Percentiles rank a stretch among this genome's conserved stretches.
Evolutionary conservation across 2,329 filamentous ascomycete species (phyloP).

Genomic region (Fragosphaeria purpurea): DNA sequence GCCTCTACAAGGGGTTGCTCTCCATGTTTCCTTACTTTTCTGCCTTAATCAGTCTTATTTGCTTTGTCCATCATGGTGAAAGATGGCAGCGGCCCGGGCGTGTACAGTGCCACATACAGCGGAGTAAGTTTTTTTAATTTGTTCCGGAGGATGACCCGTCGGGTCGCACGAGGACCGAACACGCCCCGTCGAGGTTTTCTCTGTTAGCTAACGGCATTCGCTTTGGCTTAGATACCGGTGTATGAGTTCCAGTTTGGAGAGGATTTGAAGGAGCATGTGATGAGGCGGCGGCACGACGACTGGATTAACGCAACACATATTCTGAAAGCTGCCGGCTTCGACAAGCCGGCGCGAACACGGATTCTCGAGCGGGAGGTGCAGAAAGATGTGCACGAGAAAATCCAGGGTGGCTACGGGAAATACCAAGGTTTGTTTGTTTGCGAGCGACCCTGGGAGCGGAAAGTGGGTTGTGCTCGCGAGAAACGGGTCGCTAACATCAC

Average conservation of each 20-base stretch:
- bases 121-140: conserved; percentile 39
- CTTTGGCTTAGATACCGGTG: conserved; percentile 63
- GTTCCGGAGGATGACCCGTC: neutral
- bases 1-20: neutral
- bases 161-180: conserved; percentile 1
- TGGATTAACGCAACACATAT: conserved; percentile 99
- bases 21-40: neutral
- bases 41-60: no score
- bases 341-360: conserved; percentile 89
- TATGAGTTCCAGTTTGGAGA: conserved; percentile 83
- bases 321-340: conserved; percentile 89
- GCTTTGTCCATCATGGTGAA: conserved; percentile 34
- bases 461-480: no score
- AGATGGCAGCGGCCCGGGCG: conserved; percentile 31
- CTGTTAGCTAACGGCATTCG: neutral
- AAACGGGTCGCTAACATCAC: neutral
- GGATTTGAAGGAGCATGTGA: conserved; percentile 78
- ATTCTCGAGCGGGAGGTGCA: conserved; percentile 96
- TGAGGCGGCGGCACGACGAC: conserved; percentile 85
- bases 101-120: conserved; percentile 61
- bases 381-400: conserved; percentile 93
- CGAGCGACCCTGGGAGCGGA: no score
- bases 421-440: conserved; percentile 62
- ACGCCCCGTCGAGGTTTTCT: neutral
- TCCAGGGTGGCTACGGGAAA: conserved; percentile 96